phyloP scores from a whole-genome alignment of 2,329 filamentous ascomycete genomes.

The Pseudogymnoascus sp. region DNA sequence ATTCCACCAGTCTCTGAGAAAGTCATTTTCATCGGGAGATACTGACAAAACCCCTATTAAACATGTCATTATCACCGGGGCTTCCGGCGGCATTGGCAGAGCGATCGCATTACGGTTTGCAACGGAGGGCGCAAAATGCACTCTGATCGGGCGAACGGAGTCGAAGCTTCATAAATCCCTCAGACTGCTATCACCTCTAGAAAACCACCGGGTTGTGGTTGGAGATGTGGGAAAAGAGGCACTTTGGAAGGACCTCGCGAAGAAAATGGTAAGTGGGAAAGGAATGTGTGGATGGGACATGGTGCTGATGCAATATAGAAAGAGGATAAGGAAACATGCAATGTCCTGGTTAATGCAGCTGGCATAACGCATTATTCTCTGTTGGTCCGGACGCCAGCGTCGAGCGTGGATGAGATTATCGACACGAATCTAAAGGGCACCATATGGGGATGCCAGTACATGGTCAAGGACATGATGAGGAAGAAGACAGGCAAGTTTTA shows the following conservation, averaged over 20 bases:
- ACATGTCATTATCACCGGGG: constrained; percentile 57
- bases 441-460: constrained; percentile 51
- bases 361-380: constrained; percentile 62
- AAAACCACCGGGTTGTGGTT: constrained; percentile 18
- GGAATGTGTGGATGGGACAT: not conserved
- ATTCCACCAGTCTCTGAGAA: not conserved
- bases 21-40: not conserved
- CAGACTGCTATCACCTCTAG: constrained; percentile 26
- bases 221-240: constrained; percentile 25
- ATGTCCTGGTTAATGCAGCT: constrained; percentile 72
- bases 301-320: not conserved
- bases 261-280: constrained; percentile 17
- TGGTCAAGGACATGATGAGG: constrained; percentile 42
- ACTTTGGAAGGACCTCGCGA: constrained; percentile 23
- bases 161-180: constrained; percentile 66
- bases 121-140: constrained; percentile 49
- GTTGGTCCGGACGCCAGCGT: constrained; percentile 47
- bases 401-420: constrained; percentile 50
- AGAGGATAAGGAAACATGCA: constrained; percentile 27
- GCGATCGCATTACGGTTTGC: constrained; percentile 63
- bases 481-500: constrained; percentile 24
- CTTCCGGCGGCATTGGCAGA: constrained; percentile 61
- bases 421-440: constrained; percentile 64
- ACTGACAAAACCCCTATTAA: constrained; percentile 14
- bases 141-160: constrained; percentile 52